Evolutionary conservation across 768 basidiomycete genomes (phyloP), one percentile per base, ranked within the genome.

Genomic region (Boletus reticuloceps): DNA sequence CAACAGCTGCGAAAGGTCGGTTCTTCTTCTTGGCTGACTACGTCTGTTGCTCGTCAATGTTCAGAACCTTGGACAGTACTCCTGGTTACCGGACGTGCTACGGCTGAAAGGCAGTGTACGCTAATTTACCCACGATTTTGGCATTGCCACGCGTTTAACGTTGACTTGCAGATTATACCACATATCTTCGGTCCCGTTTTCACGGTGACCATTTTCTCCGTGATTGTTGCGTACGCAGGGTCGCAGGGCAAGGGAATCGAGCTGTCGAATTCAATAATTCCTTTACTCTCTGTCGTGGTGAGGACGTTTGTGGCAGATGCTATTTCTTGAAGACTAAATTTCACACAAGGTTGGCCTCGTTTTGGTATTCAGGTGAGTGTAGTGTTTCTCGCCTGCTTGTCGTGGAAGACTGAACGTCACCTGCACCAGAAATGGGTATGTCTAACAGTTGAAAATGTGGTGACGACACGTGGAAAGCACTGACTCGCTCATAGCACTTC

Each of bases 71-170:
- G 13, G 44, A 47, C 54, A 91, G 89, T 92, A 91, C 67, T 90
- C 89, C 16, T 95, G 93, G 92, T 75, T 94, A 13, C 90, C 92
- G 2, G 93, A 94, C 70, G 89, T 94, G 19, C 76, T 94, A 42
- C 82, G 92, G 39, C 52, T 94, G 58, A 85, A 92, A 77, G 89
- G 90, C 61, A 91, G 88, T 59, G 89, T 92, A 68, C 62, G 86
- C 76, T 17, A 14, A 61, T 11, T 37, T 41, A 22, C 29, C 44
- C 49, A n/a, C 17, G 22, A 22, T 44, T 17, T 46, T 40, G 47
- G 20, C 25, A 42, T 36, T 40, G 47, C 37, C 49, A 38, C n/a
- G 44, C 36, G 34, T 39, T 54, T 56, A 67, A 34, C 54, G 40
- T 29, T 16, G 19, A 48, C 43, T 5, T 42, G 7, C 47, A 94